Base-by-base conservation (phyloP, 352 stramenopile species). In the Elongisporangium prolatum region DNA sequence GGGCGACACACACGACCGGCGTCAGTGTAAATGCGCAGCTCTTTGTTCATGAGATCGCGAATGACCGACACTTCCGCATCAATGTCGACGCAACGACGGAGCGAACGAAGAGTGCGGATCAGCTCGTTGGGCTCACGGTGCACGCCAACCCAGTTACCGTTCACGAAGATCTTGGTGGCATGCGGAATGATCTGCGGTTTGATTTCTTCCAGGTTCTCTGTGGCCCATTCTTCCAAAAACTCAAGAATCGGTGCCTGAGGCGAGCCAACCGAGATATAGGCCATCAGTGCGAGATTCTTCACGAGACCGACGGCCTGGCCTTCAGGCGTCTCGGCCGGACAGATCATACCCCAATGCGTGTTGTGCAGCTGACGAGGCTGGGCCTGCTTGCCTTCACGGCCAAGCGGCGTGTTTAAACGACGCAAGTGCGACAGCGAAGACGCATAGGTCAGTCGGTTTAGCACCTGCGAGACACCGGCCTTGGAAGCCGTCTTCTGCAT, bases 291-390 rank as follows among this genome's bases (percentile, higher is more conserved):
- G 61, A 99, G 75, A 77, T 99, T 99, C 83, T 98, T 98, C 44
- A 98, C 95, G 16, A 98, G 84, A 58, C 95, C 95, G 54, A 97
- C 87, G 52, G 96, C 94, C 63, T 98, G 92, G 34, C 96, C 96
- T 72, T 99, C 96, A 4, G 96, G 96, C 6, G 96, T 98, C 69
- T 99, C 95, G 34, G 93, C 94, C 0, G 85, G 87, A 85, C 98
- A 99, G 40, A 99, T 98, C 95, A 99, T 99, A 48, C 98, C 98
- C 97, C 97, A 99, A 76, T 99, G 98, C 56, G 97, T 99, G 74
- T 99, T 99, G 82, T 99, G 98, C 24, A 99, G 78, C 77, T 99
- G 96, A 68, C 98, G 96, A 55, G 98, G 98, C 74, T 99, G 98
- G 16, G 97, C 97, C 54, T 99, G 95, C 71, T 99, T 99, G 65